A percentile compares a stretch with the other conserved stretches of the same genome.
These are phyloP conservation scores for Wolfiporia cocos DNA, from an alignment of 1,284 basidiomycete species.

Conservation along the genomic window DNA sequence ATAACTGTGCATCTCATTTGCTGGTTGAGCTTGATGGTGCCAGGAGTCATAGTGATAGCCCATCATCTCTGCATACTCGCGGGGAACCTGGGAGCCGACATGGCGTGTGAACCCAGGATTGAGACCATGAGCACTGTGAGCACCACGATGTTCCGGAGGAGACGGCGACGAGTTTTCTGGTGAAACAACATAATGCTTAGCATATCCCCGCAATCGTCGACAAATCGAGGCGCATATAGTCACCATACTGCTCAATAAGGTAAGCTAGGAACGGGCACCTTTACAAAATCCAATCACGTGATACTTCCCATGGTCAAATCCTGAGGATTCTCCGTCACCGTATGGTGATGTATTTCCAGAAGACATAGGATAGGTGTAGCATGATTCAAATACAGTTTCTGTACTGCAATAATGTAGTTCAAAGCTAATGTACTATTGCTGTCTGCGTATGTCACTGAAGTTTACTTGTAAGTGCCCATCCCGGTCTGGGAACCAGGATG, in stretches of 20 bases:
- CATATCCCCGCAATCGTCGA: background rate
- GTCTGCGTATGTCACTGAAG: no score
- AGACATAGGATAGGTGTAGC: no score
- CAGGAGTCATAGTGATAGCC: conserved; percentile 2
- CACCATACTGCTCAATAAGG: conserved; percentile 24
- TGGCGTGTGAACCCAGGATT: conserved; percentile 2
- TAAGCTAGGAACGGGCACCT: no score
- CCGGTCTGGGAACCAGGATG: no score
- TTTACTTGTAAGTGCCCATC: no score
- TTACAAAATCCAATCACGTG: no score
- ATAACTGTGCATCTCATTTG: background rate
- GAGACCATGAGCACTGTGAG: conserved; percentile 1
- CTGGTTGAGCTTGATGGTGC: background rate
- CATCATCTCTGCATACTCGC: conserved; percentile 3
- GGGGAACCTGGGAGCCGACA: background rate
- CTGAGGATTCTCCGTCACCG: no score
- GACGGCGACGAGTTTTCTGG: conserved; percentile 37
- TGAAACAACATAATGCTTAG: conserved; percentile 1
- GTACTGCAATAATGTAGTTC: no score
- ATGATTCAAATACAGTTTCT: no score
- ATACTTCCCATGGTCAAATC: no score
- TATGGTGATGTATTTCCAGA: no score
- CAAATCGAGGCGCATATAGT: conserved; percentile 36
- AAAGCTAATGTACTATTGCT: no score
- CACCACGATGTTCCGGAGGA: conserved; percentile 22